These are phyloP conservation scores for Candida schatavii DNA, from an alignment of 805 yeast genomes.

Conservation along the genomic window DNA sequence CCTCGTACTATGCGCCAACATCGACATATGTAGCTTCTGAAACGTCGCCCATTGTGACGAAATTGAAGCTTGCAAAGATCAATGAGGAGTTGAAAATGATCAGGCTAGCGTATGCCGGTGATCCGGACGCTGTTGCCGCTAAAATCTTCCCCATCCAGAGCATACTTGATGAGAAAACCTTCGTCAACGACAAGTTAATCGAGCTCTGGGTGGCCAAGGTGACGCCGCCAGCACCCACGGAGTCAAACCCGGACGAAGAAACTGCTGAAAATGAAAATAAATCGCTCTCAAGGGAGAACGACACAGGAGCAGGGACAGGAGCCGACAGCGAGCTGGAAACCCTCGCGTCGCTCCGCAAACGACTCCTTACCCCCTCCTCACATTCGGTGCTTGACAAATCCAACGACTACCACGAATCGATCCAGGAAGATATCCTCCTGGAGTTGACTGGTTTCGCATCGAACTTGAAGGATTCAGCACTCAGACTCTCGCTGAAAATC, in stretches of 20 bases:
- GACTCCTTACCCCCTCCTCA: conserved; percentile 15
- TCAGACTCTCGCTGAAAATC: conserved; percentile 35
- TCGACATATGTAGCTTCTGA: conserved; percentile 5
- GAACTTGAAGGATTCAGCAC: conserved; percentile 47
- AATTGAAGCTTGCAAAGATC: conserved; percentile 19
- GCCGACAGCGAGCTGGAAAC: conserved; percentile 13
- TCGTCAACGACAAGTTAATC: conserved; percentile 14
- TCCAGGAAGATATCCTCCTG: conserved; percentile 47
- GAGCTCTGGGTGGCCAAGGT: conserved; percentile 8
- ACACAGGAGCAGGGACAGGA: not conserved
- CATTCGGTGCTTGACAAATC: conserved; percentile 13
- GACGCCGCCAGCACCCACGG: not conserved
- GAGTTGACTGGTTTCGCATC: conserved; percentile 50
- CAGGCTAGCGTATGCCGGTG: not conserved
- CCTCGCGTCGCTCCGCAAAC: conserved; percentile 19
- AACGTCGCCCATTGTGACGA: conserved; percentile 20
- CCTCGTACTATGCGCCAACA: conserved; percentile 7
- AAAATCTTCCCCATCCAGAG: conserved; percentile 4
- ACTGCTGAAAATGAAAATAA: not conserved
- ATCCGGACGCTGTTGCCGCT: not conserved
- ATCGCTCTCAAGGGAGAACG: not conserved
- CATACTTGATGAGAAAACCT: conserved; percentile 20
- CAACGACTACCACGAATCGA: conserved; percentile 39
- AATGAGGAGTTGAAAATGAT: conserved; percentile 11
- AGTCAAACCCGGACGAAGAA: not conserved